Evolutionary conservation across 768 basidiomycete genomes (phyloP).

Genomic region (Filobasidium floriforme): DNA sequence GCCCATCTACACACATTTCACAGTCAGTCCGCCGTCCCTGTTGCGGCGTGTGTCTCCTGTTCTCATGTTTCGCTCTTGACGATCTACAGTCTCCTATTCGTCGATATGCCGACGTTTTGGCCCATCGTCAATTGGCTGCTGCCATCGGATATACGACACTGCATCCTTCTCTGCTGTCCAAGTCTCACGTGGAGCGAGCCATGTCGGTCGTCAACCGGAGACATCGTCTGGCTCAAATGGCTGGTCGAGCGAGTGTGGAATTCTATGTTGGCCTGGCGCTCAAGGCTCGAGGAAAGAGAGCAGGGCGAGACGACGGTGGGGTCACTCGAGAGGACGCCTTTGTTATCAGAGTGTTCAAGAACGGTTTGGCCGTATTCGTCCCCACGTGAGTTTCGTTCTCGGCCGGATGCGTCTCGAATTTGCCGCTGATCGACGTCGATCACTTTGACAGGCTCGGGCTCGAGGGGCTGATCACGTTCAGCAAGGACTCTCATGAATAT

Average conservation of each 20-base stretch:
- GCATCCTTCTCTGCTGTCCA: conserved; percentile 80
- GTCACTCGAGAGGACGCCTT: conserved; percentile 39
- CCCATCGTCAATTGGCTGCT: conserved; percentile 84
- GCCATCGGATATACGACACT: conserved; percentile 76
- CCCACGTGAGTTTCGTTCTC: conserved; percentile 59
- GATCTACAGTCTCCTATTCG: conserved; percentile 68
- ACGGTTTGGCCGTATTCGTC: conserved; percentile 94
- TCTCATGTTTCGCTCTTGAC: neutral
- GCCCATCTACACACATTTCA: conserved; percentile 96
- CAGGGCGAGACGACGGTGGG: conserved; percentile 25
- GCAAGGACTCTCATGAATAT: conserved; percentile 72
- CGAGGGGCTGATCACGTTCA: conserved; percentile 86
- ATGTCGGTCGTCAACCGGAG: conserved; percentile 80
- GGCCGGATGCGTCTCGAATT: neutral
- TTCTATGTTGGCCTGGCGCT: conserved; percentile 93
- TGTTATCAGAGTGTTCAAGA: conserved; percentile 87
- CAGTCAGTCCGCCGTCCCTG: conserved; percentile 42
- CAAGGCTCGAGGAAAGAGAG: conserved; percentile 52
- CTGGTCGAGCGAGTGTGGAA: conserved; percentile 89
- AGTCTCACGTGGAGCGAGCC: conserved; percentile 75
- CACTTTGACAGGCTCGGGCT: conserved; percentile 63
- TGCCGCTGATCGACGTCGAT: neutral
- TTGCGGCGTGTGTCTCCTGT: neutral
- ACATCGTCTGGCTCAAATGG: conserved; percentile 96
- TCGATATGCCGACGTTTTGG: conserved; percentile 91